Conservation (phyloP, 2,329 filamentous ascomycete genomes). For the Fulvia fulva region DNA sequence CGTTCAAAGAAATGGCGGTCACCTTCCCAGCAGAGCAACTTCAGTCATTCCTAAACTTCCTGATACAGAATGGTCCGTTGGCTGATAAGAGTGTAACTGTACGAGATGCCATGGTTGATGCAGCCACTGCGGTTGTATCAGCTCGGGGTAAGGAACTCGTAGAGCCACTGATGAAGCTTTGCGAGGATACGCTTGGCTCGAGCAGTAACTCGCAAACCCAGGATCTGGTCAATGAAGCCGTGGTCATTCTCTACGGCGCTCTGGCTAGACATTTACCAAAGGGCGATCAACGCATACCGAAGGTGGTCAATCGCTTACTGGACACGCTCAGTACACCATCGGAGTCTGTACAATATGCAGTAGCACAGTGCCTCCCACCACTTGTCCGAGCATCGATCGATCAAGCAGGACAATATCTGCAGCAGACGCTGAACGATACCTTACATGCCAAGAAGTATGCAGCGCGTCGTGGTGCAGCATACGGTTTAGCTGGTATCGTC, state of each 20-base stretch:
- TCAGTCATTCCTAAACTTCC: conserved; percentile 74
- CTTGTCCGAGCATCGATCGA: conserved; percentile 77
- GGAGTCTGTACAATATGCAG: conserved; percentile 93
- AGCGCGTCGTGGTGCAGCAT: conserved; percentile 86
- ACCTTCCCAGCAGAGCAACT: conserved; percentile 66
- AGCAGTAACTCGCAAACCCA: conserved; percentile 76
- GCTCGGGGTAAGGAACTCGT: conserved; percentile 76
- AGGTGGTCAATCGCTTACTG: conserved; percentile 81
- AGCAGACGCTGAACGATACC: conserved; percentile 76
- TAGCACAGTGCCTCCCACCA: conserved; percentile 88
- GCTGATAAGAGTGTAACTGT: conserved; percentile 75
- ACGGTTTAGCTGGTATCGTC: conserved; percentile 87
- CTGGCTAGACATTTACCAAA: conserved; percentile 79
- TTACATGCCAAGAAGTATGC: conserved; percentile 87
- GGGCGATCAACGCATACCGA: conserved; percentile 82
- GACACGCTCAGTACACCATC: conserved; percentile 89
- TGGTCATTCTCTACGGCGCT: conserved; percentile 95
- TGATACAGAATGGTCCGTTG: conserved; percentile 83
- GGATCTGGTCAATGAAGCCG: conserved; percentile 91
- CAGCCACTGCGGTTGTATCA: conserved; percentile 76
- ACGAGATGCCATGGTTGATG: conserved; percentile 85
- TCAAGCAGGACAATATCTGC: conserved; percentile 74
- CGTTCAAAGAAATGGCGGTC: conserved; percentile 76
- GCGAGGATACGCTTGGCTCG: conserved; percentile 81
- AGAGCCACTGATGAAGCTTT: conserved; percentile 85